These are phyloP conservation scores for Aquilaria agallochum DNA, from an alignment of 441 rosid species.

Conservation along the genomic window DNA sequence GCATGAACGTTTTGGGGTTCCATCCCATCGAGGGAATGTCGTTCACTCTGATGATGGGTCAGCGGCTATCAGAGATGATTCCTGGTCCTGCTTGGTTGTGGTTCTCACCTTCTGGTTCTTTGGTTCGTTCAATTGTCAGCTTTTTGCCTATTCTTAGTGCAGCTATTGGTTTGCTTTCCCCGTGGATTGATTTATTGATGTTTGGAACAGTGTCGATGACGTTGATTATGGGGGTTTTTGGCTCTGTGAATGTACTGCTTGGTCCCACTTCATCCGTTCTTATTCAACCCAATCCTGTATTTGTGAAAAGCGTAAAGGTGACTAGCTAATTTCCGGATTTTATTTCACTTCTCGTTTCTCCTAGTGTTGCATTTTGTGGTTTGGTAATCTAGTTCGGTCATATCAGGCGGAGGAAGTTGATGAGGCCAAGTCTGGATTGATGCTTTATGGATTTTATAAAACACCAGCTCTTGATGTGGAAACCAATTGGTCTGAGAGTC, in stretches of 20 bases:
- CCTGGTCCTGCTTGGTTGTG: conserved; percentile 87
- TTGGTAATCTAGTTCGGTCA: conserved; percentile 12
- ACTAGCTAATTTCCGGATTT: conserved; percentile 12
- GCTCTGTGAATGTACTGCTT: conserved; percentile 37
- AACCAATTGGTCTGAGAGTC: conserved; percentile 43
- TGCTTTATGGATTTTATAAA: conserved; percentile 50
- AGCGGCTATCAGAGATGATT: conserved; percentile 44
- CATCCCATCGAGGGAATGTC: conserved; percentile 38
- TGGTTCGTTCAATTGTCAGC: conserved; percentile 38
- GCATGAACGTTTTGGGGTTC: conserved; percentile 27
- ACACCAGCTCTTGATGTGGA: conserved; percentile 56
- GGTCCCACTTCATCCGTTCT: conserved; percentile 69
- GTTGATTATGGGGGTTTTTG: conserved; percentile 58
- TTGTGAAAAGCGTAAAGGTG: conserved; percentile 82
- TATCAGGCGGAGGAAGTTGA: conserved; percentile 56
- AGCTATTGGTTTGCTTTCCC: background rate
- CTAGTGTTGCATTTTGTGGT: background rate
- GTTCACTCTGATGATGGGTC: conserved; percentile 25
- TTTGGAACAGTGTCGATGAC: conserved; percentile 66
- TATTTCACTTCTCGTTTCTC: conserved; percentile 6
- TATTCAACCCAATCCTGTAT: conserved; percentile 53
- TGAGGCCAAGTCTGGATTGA: conserved; percentile 37
- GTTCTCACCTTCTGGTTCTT: conserved; percentile 58
- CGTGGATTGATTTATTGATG: background rate
- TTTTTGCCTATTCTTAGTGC: background rate